Conservation (phyloP, 1,284 basidiomycete genomes). For the Sporisorium sorghi region DNA sequence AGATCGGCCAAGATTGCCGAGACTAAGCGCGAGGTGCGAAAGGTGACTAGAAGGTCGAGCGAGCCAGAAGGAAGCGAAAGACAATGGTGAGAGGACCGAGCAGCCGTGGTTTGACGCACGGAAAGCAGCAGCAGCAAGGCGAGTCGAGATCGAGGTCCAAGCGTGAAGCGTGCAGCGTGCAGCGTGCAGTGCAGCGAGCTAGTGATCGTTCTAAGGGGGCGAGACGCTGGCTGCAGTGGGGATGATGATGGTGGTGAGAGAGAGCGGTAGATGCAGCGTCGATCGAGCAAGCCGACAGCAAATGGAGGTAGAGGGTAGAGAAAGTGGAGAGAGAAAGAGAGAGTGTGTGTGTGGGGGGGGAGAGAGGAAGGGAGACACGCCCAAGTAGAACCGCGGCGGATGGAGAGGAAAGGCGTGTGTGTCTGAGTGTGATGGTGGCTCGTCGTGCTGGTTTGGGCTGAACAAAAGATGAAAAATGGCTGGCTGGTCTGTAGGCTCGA, state of each 20-base stretch:
- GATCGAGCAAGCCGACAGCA: neutral
- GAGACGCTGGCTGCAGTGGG: neutral
- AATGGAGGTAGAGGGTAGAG: neutral
- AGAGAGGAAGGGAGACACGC: neutral
- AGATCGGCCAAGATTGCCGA: neutral
- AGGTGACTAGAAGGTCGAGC: neutral
- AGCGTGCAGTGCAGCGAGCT: too few relatives aligned
- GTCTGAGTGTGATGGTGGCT: too few relatives aligned
- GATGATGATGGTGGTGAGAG: constrained; percentile 1
- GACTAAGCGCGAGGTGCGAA: neutral
- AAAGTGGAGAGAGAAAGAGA: neutral
- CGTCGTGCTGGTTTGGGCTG: neutral
- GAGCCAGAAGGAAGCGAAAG: neutral
- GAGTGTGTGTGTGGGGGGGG: neutral
- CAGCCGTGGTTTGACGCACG: neutral
- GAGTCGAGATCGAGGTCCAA: constrained; percentile 1
- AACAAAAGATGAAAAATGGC: neutral
- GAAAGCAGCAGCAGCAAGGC: neutral
- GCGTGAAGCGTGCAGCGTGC: too few relatives aligned
- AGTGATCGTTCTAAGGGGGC: neutral
- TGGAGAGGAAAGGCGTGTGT: constrained; percentile 4
- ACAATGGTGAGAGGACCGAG: constrained; percentile 5
- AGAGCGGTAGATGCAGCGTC: neutral
- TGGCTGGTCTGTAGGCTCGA: neutral
- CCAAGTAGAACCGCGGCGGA: neutral